Evolutionary conservation across 352 stramenopile genomes (phyloP).

Genomic region (Vaucheria bursata): DNA sequence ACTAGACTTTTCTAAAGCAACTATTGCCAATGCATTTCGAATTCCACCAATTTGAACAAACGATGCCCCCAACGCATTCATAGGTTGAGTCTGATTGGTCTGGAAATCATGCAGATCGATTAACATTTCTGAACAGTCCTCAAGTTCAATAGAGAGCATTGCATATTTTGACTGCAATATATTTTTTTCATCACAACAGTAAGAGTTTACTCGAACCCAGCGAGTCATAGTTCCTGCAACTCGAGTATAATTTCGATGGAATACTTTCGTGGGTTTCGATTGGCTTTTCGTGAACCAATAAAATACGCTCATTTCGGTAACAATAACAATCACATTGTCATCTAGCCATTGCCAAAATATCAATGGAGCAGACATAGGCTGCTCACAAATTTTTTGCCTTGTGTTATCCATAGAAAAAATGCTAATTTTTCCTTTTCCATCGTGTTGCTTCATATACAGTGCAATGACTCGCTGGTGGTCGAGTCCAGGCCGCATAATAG

Average conservation of each 20-base stretch:
- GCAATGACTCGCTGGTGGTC: background rate
- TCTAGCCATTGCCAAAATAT: background rate
- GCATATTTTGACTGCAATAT: too few species aligned
- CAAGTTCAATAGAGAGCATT: too few species aligned
- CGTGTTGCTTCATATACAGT: slow-evolving; percentile 3
- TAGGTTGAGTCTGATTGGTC: too few species aligned
- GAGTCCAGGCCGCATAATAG: background rate
- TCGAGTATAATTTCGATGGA: background rate
- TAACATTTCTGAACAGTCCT: too few species aligned
- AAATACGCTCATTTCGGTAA: background rate
- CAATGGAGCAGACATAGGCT: slow-evolving; percentile 1
- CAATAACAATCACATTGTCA: background rate
- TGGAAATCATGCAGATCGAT: too few species aligned
- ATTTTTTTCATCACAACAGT: too few species aligned
- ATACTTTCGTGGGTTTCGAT: background rate
- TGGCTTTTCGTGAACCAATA: background rate
- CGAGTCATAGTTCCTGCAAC: too few species aligned
- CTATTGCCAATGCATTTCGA: too few species aligned
- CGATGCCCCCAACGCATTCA: too few species aligned
- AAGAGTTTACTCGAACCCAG: too few species aligned
- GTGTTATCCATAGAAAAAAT: background rate
- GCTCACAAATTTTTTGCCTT: background rate
- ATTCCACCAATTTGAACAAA: too few species aligned
- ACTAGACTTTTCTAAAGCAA: too few species aligned
- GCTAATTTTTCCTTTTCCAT: background rate